Conservation (phyloP, 495 filamentous ascomycete genomes). For the Penicillium desertorum region DNA sequence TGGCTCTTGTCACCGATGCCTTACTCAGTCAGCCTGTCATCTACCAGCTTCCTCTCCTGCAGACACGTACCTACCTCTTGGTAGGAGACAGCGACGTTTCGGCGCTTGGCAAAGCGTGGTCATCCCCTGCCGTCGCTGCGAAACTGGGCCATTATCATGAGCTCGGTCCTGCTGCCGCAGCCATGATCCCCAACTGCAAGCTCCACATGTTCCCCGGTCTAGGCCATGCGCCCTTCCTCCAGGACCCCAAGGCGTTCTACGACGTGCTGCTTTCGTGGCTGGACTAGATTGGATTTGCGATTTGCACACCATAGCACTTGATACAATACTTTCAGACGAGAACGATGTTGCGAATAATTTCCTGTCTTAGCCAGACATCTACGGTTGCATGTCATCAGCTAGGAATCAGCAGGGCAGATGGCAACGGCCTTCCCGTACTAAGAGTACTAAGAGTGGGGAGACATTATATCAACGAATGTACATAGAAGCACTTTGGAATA, state of each 20-base stretch:
- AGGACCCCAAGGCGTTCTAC: constrained; percentile 17
- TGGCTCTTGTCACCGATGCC: constrained; percentile 15
- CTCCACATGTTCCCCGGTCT: constrained; percentile 23
- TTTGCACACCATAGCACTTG: neutral
- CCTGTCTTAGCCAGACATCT: neutral
- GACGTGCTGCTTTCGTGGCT: constrained; percentile 12
- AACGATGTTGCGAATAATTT: neutral
- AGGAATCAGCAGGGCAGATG: no score
- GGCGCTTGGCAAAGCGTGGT: constrained; percentile 16
- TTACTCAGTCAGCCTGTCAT: constrained; percentile 1
- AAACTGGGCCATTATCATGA: constrained; percentile 13
- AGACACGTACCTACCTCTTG: constrained; percentile 15
- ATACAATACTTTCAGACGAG: neutral
- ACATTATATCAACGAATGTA: no score
- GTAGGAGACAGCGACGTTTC: constrained; percentile 13
- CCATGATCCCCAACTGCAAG: constrained; percentile 16
- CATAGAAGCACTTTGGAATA: no score
- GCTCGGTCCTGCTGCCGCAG: constrained; percentile 20
- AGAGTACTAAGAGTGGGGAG: no score
- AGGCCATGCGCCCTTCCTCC: constrained; percentile 22
- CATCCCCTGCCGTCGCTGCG: constrained; percentile 8
- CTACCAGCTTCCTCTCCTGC: constrained; percentile 4
- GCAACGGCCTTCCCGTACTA: no score
- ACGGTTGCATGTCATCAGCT: neutral
- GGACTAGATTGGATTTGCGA: constrained; percentile 4